These are phyloP conservation scores for Malassezia globosa DNA, from an alignment of 1,284 basidiomycete genomes.

Conservation along the genomic window DNA sequence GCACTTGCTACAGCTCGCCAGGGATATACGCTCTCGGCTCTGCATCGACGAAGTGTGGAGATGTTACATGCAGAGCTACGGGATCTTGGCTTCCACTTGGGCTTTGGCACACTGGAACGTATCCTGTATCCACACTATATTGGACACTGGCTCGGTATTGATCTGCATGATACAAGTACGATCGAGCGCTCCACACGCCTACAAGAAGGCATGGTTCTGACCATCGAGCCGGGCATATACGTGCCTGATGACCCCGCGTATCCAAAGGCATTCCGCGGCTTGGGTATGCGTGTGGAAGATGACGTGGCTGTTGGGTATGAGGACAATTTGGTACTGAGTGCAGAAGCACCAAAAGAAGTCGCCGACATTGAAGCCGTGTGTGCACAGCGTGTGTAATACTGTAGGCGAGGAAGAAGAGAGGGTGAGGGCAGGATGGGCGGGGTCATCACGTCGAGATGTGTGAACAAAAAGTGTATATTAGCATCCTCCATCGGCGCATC, in stretches of 20 bases:
- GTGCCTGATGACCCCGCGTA: slow-evolving; percentile 33
- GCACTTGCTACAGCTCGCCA: slow-evolving; percentile 50
- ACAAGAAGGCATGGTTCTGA: slow-evolving; percentile 34
- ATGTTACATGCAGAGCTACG: slow-evolving; percentile 63
- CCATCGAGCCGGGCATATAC: slow-evolving; percentile 44
- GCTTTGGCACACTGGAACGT: slow-evolving; percentile 58
- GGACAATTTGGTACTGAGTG: slow-evolving; percentile 28
- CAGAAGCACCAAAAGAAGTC: slow-evolving; percentile 38
- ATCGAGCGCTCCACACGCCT: slow-evolving; percentile 30
- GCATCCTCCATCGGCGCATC: not conserved
- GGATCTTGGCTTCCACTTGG: slow-evolving; percentile 64
- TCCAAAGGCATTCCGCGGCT: slow-evolving; percentile 35
- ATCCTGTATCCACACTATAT: slow-evolving; percentile 75
- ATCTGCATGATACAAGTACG: slow-evolving; percentile 41
- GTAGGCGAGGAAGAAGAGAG: too few relatives aligned
- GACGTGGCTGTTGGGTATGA: slow-evolving; percentile 34
- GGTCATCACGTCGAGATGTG: not conserved
- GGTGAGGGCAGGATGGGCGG: not conserved
- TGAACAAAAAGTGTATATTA: not conserved
- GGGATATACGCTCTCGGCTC: slow-evolving; percentile 58
- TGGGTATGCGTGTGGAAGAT: slow-evolving; percentile 44
- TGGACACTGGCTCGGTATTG: slow-evolving; percentile 73
- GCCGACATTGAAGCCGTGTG: slow-evolving; percentile 41
- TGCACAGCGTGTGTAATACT: slow-evolving; percentile 7
- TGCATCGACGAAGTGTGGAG: slow-evolving; percentile 67